Evolutionary conservation across 2,329 filamentous ascomycete genomes (phyloP).

Genomic region (Pyrenophora teres): DNA sequence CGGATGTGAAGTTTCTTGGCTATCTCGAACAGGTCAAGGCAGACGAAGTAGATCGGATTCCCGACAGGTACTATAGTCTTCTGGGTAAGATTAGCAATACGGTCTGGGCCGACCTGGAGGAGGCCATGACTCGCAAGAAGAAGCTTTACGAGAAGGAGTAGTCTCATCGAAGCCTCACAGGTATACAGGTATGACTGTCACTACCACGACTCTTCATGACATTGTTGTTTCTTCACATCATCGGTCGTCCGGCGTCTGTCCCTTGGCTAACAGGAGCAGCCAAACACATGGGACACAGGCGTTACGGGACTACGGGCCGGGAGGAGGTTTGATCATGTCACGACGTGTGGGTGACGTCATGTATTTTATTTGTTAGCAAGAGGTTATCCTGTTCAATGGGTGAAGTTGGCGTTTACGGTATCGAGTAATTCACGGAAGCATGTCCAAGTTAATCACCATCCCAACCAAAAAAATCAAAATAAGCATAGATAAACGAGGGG

Average conservation of each 20-base stretch:
- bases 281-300: neutral
- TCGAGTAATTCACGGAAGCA: neutral
- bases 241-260: neutral
- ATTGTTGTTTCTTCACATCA: neutral
- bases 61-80: constrained; percentile 18
- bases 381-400: neutral
- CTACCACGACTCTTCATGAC: neutral
- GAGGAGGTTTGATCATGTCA: neutral
- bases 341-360: neutral
- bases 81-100: constrained; percentile 41
- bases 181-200: neutral
- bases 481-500: neutral
- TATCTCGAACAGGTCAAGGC: constrained; percentile 53
- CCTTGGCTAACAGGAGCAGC: neutral
- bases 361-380: neutral
- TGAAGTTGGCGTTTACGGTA: neutral
- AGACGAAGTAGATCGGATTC: constrained; percentile 45
- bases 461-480: neutral
- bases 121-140: constrained; percentile 44
- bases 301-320: neutral
- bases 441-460: neutral
- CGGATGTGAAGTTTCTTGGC: constrained; percentile 52
- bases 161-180: neutral
- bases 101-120: constrained; percentile 40
- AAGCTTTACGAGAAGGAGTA: constrained; percentile 41